Base-by-base conservation (phyloP, 768 basidiomycete species). In the Suillus spraguei region DNA sequence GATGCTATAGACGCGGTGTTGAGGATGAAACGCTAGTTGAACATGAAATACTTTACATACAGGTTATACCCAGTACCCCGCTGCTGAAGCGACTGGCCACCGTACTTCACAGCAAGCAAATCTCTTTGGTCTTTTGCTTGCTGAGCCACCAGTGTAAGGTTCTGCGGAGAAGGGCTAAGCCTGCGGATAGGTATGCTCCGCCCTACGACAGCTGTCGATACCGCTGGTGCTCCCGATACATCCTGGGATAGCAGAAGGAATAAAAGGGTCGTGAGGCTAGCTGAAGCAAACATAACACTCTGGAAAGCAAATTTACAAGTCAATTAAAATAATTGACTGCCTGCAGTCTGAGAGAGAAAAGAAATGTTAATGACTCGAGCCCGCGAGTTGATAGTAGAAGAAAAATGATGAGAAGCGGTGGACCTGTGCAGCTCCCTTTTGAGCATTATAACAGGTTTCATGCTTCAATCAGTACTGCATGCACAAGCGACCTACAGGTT, bases 11-110 rank as follows among this genome's bases (percentile, higher is more conserved):
- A 24, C 1, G n/a, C 11, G 14, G 24, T 17, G 11, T 35, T 49
- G 3, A 60, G 33, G 36, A 53, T 24, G 13, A 38, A 44, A 55
- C 3, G 49, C 33, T n/a, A 28, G 28, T 9, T 46, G n/a, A 4
- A 6, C 20, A 41, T 42, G 36, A 52, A 38, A 60, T 56, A 33
- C 22, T 54, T 55, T 22, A 69, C 80, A n/a, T 69, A 85, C 83
- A 81, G 68, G 67, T 84, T 83, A 32, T 78, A 79, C 14, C 84
- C 84, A 39, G 76, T 70, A 44, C 74, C 75, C 41, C 85, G 78
- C 66, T 77, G 81, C 49, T 68, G 47, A 14, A 61, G 54, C 9
- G 59, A 39, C 59, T 28, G 36, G 36, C 69, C 67, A 9, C 80
- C 78, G 63, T 86, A 87, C 66, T 86, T 86, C 5, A 72, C 67